A percentile compares a stretch with the other conserved stretches of the same genome.
These are phyloP conservation scores for Dactylellina parvicollis DNA, from an alignment of 2,329 filamentous ascomycete genomes.

Conservation along the genomic window DNA sequence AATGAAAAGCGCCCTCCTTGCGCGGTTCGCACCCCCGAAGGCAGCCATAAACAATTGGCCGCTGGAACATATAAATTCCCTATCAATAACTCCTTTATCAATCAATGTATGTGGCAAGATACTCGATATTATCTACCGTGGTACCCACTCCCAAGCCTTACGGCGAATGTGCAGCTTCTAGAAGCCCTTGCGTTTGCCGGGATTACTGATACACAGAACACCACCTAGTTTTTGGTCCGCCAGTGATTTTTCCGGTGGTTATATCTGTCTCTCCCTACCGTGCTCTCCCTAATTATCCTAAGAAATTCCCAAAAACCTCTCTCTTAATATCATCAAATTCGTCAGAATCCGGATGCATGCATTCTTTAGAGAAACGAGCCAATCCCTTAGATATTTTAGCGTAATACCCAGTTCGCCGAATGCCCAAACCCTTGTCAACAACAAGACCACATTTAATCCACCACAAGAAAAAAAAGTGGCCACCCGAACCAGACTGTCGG, in stretches of 20 bases:
- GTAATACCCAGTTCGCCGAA: slow-evolving; percentile 52
- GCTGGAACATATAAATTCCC: not conserved
- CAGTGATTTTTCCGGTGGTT: not conserved
- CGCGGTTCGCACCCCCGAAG: slow-evolving; percentile 27
- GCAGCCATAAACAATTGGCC: slow-evolving; percentile 8
- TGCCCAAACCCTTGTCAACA: slow-evolving; percentile 27
- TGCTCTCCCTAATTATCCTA: not conserved
- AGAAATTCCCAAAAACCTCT: not conserved
- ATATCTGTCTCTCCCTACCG: not conserved
- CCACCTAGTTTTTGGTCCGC: not conserved
- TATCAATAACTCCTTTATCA: not conserved
- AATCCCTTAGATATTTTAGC: slow-evolving; percentile 24
- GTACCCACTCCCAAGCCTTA: too few species aligned
- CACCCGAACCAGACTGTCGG: slow-evolving; percentile 19
- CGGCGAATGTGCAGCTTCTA: slow-evolving; percentile 10
- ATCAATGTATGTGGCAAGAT: not conserved
- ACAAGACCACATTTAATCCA: not conserved
- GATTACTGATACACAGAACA: slow-evolving; percentile 11
- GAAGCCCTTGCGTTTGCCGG: slow-evolving; percentile 43
- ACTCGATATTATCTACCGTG: not conserved
- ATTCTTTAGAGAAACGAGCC: not conserved
- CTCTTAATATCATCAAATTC: not conserved
- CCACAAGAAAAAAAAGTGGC: not conserved
- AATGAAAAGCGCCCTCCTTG: not conserved
- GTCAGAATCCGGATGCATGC: not conserved